Conservation (phyloP, 2,329 filamentous ascomycete genomes). For the Sphaerostilbella broomeana region DNA sequence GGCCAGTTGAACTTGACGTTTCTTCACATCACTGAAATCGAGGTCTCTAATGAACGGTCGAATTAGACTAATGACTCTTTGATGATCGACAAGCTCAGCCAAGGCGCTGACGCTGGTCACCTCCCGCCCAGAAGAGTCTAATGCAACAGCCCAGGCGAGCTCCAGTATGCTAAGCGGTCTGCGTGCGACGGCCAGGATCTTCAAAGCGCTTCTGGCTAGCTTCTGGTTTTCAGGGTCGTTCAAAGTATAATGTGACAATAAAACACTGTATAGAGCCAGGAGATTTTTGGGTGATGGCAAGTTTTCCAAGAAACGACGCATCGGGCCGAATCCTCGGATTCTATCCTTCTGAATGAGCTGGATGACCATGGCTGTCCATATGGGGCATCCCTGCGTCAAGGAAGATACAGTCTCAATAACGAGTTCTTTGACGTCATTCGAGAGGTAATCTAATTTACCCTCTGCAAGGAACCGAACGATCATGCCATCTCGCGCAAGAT, state of each 20-base stretch:
- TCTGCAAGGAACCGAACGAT: constrained; percentile 12
- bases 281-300: not conserved
- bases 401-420: constrained; percentile 8
- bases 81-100: constrained; percentile 18
- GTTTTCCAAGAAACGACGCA: not conserved
- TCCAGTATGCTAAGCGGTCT: constrained; percentile 26
- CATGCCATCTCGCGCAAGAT: not conserved
- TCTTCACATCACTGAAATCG: constrained; percentile 12
- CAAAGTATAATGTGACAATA: constrained; percentile 14
- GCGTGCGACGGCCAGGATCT: constrained; percentile 20
- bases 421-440: constrained; percentile 11
- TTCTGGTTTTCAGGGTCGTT: constrained; percentile 5
- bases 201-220: constrained; percentile 13
- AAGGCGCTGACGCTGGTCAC: constrained; percentile 19
- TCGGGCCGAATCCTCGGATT: not conserved
- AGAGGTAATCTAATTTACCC: constrained; percentile 9
- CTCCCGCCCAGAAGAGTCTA: constrained; percentile 11
- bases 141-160: constrained; percentile 23
- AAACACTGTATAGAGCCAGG: constrained; percentile 13
- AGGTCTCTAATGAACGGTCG: constrained; percentile 17
- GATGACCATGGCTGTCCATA: constrained; percentile 17
- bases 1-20: constrained; percentile 15
- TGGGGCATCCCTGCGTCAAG: constrained; percentile 15
- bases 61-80: constrained; percentile 20
- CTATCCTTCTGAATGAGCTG: constrained; percentile 12